These are phyloP conservation scores for Phytophthora melonis DNA, from an alignment of 352 stramenopile species.

Conservation along the genomic window DNA sequence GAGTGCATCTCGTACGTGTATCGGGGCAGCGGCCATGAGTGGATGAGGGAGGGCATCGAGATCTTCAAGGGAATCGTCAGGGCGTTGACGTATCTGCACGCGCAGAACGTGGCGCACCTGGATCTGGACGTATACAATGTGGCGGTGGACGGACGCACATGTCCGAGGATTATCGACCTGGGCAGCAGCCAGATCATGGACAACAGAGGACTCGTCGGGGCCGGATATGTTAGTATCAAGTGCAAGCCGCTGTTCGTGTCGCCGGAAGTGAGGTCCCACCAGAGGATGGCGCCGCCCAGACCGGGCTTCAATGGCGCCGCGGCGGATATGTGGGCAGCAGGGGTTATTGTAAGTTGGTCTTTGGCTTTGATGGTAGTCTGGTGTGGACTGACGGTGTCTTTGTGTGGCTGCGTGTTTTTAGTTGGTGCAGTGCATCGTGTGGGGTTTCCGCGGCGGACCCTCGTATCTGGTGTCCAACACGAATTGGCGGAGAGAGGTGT, in stretches of 20 bases:
- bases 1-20: slow-evolving; percentile 88
- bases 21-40: slow-evolving; percentile 72
- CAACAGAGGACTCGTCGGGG: slow-evolving; percentile 63
- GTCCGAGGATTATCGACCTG: slow-evolving; percentile 81
- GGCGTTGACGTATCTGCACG: slow-evolving; percentile 83
- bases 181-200: slow-evolving; percentile 85
- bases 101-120: slow-evolving; percentile 79
- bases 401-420: slow-evolving; percentile 28
- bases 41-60: slow-evolving; percentile 77
- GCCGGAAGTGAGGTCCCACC: slow-evolving; percentile 73
- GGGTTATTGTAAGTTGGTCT: slow-evolving; percentile 73
- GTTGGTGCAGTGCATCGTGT: slow-evolving; percentile 84
- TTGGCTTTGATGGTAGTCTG: neutral
- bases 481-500: slow-evolving; percentile 82
- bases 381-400: slow-evolving; percentile 3
- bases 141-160: slow-evolving; percentile 64
- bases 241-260: slow-evolving; percentile 83
- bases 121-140: slow-evolving; percentile 91
- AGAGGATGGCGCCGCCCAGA: slow-evolving; percentile 60
- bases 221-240: slow-evolving; percentile 81
- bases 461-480: slow-evolving; percentile 65
- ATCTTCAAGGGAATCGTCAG: slow-evolving; percentile 75
- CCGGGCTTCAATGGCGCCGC: slow-evolving; percentile 78
- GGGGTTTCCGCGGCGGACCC: slow-evolving; percentile 76
- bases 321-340: slow-evolving; percentile 83